Conservation (phyloP, 441 rosid species). For the Eruca vesicaria region DNA sequence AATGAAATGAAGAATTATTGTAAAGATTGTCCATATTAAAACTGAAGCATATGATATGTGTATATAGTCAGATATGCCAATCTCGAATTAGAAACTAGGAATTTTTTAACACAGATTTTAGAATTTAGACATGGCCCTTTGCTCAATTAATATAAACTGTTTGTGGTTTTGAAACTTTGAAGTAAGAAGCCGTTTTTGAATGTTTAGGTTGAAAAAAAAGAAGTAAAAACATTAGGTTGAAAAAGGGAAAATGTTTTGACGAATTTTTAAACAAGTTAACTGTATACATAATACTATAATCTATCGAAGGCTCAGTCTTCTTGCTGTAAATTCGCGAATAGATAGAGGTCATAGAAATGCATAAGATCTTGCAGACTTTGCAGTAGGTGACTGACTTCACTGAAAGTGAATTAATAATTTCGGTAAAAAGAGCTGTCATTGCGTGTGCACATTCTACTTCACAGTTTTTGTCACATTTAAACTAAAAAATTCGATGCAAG, state of each 20-base stretch:
- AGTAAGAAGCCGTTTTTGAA: too few species aligned
- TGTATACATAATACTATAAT: background rate
- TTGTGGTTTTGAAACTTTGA: background rate
- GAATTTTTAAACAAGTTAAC: too few species aligned
- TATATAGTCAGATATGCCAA: too few species aligned
- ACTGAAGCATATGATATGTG: too few species aligned
- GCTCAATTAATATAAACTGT: background rate
- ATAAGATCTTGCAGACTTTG: constrained; percentile 11
- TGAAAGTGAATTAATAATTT: constrained; percentile 20
- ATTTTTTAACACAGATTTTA: too few species aligned
- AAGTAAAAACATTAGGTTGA: too few species aligned
- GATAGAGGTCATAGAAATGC: background rate
- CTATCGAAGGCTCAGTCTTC: background rate
- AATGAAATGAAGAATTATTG: too few species aligned
- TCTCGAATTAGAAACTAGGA: too few species aligned
- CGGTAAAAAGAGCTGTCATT: constrained; percentile 22
- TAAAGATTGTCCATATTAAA: too few species aligned
- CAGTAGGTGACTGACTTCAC: constrained; percentile 33
- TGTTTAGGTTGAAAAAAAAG: too few species aligned
- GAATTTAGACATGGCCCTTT: background rate
- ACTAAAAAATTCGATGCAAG: too few species aligned
- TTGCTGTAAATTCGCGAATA: background rate
- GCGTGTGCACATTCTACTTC: constrained; percentile 24
- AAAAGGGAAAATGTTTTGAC: too few species aligned
- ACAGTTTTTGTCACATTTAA: background rate